Percentiles rank a stretch among this genome's conserved stretches.
Evolutionary conservation across 805 yeast genomes (phyloP).

Genomic region (Kluyveromyces lactis): DNA sequence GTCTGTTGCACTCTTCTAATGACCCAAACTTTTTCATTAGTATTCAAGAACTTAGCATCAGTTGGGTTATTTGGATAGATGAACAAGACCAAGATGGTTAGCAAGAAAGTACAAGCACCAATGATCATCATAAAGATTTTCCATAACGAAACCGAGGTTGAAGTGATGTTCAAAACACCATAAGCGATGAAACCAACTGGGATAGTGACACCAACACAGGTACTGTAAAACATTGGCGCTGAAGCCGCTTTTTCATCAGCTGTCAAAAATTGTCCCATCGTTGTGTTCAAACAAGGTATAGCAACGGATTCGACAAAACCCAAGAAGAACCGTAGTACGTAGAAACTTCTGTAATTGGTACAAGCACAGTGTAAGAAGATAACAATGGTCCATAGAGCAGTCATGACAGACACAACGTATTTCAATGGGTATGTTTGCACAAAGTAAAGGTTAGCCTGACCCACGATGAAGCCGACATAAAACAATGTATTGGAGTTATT

Average conservation of each 20-base stretch:
- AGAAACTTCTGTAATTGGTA: conserved; percentile 37
- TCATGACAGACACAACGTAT: conserved; percentile 30
- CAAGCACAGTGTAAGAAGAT: conserved; percentile 42
- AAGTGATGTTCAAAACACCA: conserved; percentile 28
- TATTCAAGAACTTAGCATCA: conserved; percentile 38
- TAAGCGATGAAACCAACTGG: conserved; percentile 44
- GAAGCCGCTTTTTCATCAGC: conserved; percentile 40
- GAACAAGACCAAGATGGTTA: conserved; percentile 29
- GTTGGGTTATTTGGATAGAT: conserved; percentile 52
- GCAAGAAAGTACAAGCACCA: conserved; percentile 44
- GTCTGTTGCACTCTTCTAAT: conserved; percentile 36
- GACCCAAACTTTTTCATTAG: conserved; percentile 44
- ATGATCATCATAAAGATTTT: conserved; percentile 46
- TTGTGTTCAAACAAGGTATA: conserved; percentile 37
- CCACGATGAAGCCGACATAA: conserved; percentile 43
- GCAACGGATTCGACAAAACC: conserved; percentile 43
- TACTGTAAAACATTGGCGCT: conserved; percentile 45
- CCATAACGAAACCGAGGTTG: conserved; percentile 35
- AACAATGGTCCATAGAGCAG: conserved; percentile 38
- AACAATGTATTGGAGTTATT: conserved; percentile 45
- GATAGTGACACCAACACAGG: conserved; percentile 43
- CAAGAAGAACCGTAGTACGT: conserved; percentile 40
- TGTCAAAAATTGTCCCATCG: conserved; percentile 44
- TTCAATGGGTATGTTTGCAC: conserved; percentile 39
- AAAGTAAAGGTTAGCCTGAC: conserved; percentile 38